Evolutionary conservation across 2,329 filamentous ascomycete species (phyloP).

Genomic region (Sphaerostilbella broomeana): DNA sequence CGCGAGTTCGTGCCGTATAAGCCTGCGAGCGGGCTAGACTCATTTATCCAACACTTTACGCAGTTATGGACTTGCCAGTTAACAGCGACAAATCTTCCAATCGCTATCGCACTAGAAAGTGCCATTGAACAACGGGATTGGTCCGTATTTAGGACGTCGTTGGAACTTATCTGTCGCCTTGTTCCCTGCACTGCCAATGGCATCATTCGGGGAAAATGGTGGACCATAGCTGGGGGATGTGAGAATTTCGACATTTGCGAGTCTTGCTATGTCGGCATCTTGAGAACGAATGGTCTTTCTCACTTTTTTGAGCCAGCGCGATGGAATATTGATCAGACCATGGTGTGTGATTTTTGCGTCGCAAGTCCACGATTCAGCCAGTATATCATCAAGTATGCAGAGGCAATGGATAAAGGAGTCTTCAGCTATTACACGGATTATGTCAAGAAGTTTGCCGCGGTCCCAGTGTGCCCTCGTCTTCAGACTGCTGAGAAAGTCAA

Average conservation of each 20-base stretch:
- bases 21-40: slow-evolving; percentile 18
- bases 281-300: slow-evolving; percentile 21
- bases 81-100: slow-evolving; percentile 16
- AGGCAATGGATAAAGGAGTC: slow-evolving; percentile 27
- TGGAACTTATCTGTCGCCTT: slow-evolving; percentile 17
- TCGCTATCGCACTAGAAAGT: slow-evolving; percentile 21
- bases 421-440: slow-evolving; percentile 24
- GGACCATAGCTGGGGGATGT: slow-evolving; percentile 23
- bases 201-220: slow-evolving; percentile 28
- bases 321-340: slow-evolving; percentile 14
- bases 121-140: slow-evolving; percentile 23
- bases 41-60: slow-evolving; percentile 18
- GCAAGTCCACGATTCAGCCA: slow-evolving; percentile 19
- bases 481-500: slow-evolving; percentile 18
- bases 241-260: slow-evolving; percentile 25
- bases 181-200: slow-evolving; percentile 24
- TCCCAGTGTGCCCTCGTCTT: slow-evolving; percentile 25
- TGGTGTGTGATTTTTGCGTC: slow-evolving; percentile 27
- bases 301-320: slow-evolving; percentile 23
- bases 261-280: slow-evolving; percentile 27
- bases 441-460: slow-evolving; percentile 23
- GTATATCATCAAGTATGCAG: slow-evolving; percentile 22
- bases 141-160: slow-evolving; percentile 22
- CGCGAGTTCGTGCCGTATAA: slow-evolving; percentile 22
- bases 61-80: slow-evolving; percentile 22